A percentile compares a stretch with the other conserved stretches of the same genome.
Evolutionary conservation across 495 filamentous ascomycete genomes (phyloP).

Genomic region (Echria macrotheca): DNA sequence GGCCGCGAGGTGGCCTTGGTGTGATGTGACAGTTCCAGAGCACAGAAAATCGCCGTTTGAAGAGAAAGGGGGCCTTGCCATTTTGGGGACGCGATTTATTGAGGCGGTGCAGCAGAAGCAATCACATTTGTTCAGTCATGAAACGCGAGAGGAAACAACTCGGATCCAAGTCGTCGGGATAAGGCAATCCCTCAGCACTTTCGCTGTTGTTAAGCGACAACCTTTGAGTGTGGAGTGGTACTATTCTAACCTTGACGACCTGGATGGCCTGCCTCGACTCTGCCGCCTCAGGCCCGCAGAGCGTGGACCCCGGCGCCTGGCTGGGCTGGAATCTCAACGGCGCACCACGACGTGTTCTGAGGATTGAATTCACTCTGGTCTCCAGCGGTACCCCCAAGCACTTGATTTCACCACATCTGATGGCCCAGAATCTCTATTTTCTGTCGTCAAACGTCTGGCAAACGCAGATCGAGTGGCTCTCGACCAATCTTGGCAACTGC

Average conservation of each 20-base stretch:
- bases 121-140: not conserved
- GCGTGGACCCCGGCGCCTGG: too few species aligned
- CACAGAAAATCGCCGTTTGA: slow-evolving; percentile 12
- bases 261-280: too few species aligned
- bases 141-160: too few species aligned
- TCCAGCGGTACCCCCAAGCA: not conserved
- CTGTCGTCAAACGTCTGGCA: not conserved
- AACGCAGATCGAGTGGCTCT: not conserved
- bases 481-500: too few species aligned
- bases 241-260: not conserved
- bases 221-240: not conserved
- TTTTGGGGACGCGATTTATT: not conserved
- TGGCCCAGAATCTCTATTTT: not conserved
- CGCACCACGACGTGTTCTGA: not conserved
- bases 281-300: too few species aligned
- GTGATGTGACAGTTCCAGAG: not conserved
- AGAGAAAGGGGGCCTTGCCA: slow-evolving; percentile 6
- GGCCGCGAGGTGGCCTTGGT: slow-evolving; percentile 4
- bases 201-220: not conserved
- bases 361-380: not conserved
- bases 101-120: not conserved
- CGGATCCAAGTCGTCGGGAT: too few species aligned
- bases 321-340: too few species aligned
- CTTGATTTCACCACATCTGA: not conserved
- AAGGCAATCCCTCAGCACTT: too few species aligned